Evolutionary conservation across 257 asterid genomes (phyloP), one percentile per base, ranked within the genome.

Genomic region (Scutellaria baicalensis): DNA sequence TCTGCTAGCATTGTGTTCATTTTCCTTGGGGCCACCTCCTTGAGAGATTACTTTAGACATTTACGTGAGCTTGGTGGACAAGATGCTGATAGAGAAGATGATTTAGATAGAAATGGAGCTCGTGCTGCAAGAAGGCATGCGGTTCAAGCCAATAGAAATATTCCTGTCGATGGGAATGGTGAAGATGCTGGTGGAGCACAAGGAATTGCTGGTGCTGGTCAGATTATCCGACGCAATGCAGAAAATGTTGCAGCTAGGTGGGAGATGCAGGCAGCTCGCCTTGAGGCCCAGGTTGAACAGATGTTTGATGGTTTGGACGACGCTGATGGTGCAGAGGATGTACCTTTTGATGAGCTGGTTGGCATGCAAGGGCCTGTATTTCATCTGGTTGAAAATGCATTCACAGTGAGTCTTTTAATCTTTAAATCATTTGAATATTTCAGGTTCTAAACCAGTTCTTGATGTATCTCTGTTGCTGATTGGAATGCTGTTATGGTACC

Each of bases 321-420:
- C 80, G 99, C 95, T 54, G 99, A 94, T 83, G 99, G 99, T 64
- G 99, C 97, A 7, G 99, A 91, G 83, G 99, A 94, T 72, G 99
- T 94, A 10, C 97, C 99, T 39, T 94, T 94, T 58, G 99, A 91
- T 71, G 99, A 94, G 79, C 88, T 94, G 78, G 99, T 94, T 69
- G 99, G 99, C 80, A 94, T 94, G 99, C 97, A 91, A 86, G 99
- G 99, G 45, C 99, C 99, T 54, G 95, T 94, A 36, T 94, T 94
- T 73, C 99, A 94, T 84, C 84, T 94, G 74, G 96, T 91, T 74
- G 99, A 94, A 80, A 94, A 91, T 75, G 97, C 97, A 48, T 93
- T 93, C 81, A 93, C 98, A 1, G 98, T 93, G 73, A 77, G 98
- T 80, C 59, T 60, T 47, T 58, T 36, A 65, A 43, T 70, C 9